A percentile compares a stretch with the other conserved stretches of the same genome.
Conservation (phyloP, 2,329 filamentous ascomycete genomes). For the Botryosphaeria dothidea region DNA sequence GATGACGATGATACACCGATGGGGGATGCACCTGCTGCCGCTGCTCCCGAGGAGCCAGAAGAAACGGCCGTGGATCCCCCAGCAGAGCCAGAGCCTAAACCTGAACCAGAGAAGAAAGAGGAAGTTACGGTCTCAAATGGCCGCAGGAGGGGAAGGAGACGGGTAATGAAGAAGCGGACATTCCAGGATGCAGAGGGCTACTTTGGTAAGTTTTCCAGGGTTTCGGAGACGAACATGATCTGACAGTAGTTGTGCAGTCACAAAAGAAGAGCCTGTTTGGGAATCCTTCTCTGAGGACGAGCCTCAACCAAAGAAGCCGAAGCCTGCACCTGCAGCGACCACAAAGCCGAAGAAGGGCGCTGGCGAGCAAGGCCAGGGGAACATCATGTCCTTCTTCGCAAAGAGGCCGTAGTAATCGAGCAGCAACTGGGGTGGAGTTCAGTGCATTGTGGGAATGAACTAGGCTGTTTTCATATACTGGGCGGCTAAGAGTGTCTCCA, state of each 20-base stretch:
- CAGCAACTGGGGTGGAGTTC: neutral
- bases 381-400: slow-evolving; percentile 88
- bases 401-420: slow-evolving; percentile 55
- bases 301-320: slow-evolving; percentile 58
- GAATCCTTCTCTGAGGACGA: slow-evolving; percentile 95
- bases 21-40: slow-evolving; percentile 52
- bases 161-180: slow-evolving; percentile 85
- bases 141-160: slow-evolving; percentile 72
- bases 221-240: slow-evolving; percentile 51
- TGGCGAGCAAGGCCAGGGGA: slow-evolving; percentile 62
- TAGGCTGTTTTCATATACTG: neutral
- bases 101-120: slow-evolving; percentile 29
- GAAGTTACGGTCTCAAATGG: slow-evolving; percentile 59
- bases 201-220: slow-evolving; percentile 49
- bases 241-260: slow-evolving; percentile 59
- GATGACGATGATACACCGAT: slow-evolving; percentile 53
- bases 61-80: slow-evolving; percentile 22
- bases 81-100: slow-evolving; percentile 20
- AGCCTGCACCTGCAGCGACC: slow-evolving; percentile 40
- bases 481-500: no score
- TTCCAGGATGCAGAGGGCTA: slow-evolving; percentile 88
- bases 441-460: neutral
- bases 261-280: slow-evolving; percentile 81
- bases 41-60: slow-evolving; percentile 29
- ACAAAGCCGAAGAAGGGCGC: slow-evolving; percentile 57